Evolutionary conservation across 1,284 basidiomycete species (phyloP).

Genomic region (Tilletia walkeri): DNA sequence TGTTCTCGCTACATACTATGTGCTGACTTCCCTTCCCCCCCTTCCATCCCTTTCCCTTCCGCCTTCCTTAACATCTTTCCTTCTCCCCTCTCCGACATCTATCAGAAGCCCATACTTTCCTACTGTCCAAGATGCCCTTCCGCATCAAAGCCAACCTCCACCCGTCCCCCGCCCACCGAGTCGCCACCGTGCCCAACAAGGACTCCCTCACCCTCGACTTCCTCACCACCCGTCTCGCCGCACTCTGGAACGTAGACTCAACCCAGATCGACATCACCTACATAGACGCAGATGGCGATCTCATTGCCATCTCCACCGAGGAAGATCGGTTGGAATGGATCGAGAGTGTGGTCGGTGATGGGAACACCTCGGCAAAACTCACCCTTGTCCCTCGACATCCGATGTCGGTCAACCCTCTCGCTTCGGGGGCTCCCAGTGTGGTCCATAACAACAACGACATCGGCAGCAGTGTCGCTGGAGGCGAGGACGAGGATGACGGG

Average conservation of each 20-base stretch:
- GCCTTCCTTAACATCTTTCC: no score
- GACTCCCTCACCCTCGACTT: not conserved
- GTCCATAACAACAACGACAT: no score
- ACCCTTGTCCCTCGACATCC: not conserved
- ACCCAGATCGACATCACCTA: not conserved
- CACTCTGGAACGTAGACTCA: slow-evolving; percentile 6
- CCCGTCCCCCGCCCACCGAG: slow-evolving; percentile 5
- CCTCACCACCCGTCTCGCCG: slow-evolving; percentile 1
- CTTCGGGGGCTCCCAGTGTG: no score
- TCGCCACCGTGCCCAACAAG: slow-evolving; percentile 7
- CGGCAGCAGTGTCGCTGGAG: not conserved
- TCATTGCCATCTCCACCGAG: not conserved
- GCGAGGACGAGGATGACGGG: not conserved
- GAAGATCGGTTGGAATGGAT: not conserved
- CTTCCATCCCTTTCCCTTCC: no score
- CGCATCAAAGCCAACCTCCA: slow-evolving; percentile 2
- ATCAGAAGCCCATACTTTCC: no score
- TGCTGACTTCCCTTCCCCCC: no score
- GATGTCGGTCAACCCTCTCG: no score
- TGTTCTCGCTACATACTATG: no score
- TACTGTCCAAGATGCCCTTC: not conserved
- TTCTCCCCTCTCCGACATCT: no score
- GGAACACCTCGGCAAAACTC: not conserved
- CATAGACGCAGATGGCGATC: not conserved
- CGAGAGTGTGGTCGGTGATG: not conserved